Conservation (phyloP, 306 rosid genomes). For the Fragaria ananassa region DNA sequence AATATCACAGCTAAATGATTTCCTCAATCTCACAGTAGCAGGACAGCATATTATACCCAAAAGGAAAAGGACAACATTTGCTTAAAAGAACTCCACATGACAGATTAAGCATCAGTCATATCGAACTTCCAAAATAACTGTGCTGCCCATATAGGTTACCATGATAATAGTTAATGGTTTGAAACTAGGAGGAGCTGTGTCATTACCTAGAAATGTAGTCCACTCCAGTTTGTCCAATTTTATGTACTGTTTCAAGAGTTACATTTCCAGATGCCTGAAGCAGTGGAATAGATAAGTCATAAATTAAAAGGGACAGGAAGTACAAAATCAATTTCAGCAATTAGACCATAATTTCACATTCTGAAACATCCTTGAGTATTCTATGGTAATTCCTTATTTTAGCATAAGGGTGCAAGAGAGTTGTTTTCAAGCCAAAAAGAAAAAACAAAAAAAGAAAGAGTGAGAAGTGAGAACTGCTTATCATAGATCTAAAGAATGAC, state of each 20-base stretch:
- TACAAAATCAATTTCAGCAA: background rate
- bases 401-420: background rate
- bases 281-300: constrained; percentile 16
- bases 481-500: background rate
- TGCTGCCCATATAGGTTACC: background rate
- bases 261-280: constrained; percentile 90
- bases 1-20: background rate
- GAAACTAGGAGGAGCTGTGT: constrained; percentile 15
- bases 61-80: background rate
- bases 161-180: background rate
- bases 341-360: background rate
- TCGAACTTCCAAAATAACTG: background rate
- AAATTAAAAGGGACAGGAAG: background rate
- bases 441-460: background rate
- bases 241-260: constrained; percentile 61
- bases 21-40: background rate
- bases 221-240: constrained; percentile 87
- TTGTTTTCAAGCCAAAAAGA: background rate
- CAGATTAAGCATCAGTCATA: constrained; percentile 1
- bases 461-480: background rate
- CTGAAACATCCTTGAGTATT: background rate
- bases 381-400: background rate
- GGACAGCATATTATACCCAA: constrained; percentile 2
- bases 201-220: constrained; percentile 87
- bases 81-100: background rate